These are phyloP conservation scores for Lagenidium giganteum DNA, from an alignment of 352 stramenopile species.

Conservation along the genomic window DNA sequence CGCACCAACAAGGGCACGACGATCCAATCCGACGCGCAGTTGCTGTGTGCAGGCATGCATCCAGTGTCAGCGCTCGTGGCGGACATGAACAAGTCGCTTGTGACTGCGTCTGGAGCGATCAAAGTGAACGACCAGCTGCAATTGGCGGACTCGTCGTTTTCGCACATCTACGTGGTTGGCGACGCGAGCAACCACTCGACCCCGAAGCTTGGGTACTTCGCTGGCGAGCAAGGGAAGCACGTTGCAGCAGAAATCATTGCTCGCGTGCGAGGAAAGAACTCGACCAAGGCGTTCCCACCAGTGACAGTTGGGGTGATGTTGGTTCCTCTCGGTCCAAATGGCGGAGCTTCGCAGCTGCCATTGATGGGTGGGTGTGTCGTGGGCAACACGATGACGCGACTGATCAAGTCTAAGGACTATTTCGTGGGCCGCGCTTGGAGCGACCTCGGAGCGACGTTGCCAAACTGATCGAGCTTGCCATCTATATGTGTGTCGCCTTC, in stretches of 20 bases:
- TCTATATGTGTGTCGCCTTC: no score
- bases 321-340: conserved; percentile 21
- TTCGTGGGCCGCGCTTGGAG: conserved; percentile 17
- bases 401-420: conserved; percentile 23
- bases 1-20: conserved; percentile 41
- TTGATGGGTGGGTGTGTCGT: conserved; percentile 18
- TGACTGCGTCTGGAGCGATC: conserved; percentile 29
- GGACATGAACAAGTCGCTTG: conserved; percentile 24
- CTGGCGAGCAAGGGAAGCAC: conserved; percentile 33
- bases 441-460: conserved; percentile 5
- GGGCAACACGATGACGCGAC: conserved; percentile 20
- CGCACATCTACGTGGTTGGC: conserved; percentile 47
- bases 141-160: conserved; percentile 32
- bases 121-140: conserved; percentile 42
- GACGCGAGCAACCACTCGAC: conserved; percentile 41
- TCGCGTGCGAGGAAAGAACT: conserved; percentile 31
- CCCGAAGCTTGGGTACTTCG: conserved; percentile 38
- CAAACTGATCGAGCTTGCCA: no score
- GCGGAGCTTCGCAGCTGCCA: conserved; percentile 24
- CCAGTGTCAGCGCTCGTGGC: conserved; percentile 25
- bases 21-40: conserved; percentile 54
- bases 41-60: conserved; percentile 35
- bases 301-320: conserved; percentile 15
- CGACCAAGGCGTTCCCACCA: conserved; percentile 25
- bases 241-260: conserved; percentile 28